Conservation (phyloP, 352 stramenopile genomes). For the Phytophthora sp. region DNA sequence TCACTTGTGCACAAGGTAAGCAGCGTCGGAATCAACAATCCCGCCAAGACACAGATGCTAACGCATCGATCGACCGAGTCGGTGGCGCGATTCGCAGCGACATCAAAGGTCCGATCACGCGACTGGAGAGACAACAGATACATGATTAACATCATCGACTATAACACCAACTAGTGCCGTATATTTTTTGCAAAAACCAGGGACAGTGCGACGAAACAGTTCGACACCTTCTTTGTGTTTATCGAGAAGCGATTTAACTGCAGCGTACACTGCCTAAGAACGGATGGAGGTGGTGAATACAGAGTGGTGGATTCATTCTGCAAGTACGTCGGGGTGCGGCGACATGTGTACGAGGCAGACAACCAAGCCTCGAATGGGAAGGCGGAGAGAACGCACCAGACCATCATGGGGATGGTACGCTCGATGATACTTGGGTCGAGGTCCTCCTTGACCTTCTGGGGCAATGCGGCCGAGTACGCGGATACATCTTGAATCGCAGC, state of each 20-base stretch:
- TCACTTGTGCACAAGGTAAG: not conserved
- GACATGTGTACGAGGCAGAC: not conserved
- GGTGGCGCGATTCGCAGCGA: not conserved
- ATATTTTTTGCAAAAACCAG: constrained; percentile 4
- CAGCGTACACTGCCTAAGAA: not conserved
- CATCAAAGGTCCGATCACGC: constrained; percentile 1
- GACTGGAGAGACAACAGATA: not conserved
- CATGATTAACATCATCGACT: constrained; percentile 13
- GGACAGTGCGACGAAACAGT: not conserved
- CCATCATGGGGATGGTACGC: constrained; percentile 17
- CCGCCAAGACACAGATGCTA: not conserved
- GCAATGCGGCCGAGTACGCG: constrained; percentile 25
- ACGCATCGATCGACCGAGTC: constrained; percentile 4
- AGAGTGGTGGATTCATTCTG: not conserved
- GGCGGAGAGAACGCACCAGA: constrained; percentile 10
- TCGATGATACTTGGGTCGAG: constrained; percentile 30
- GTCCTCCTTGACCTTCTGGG: constrained; percentile 27
- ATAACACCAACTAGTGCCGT: constrained; percentile 9
- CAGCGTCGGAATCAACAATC: not conserved
- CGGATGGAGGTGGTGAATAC: constrained; percentile 5
- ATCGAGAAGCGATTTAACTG: constrained; percentile 6
- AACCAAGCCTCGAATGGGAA: not conserved
- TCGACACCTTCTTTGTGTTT: not conserved
- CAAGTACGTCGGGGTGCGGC: not conserved
- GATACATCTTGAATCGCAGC: constrained; percentile 31